Evolutionary conservation across 768 basidiomycete genomes (phyloP).

Genomic region (Boletus barrowsii): DNA sequence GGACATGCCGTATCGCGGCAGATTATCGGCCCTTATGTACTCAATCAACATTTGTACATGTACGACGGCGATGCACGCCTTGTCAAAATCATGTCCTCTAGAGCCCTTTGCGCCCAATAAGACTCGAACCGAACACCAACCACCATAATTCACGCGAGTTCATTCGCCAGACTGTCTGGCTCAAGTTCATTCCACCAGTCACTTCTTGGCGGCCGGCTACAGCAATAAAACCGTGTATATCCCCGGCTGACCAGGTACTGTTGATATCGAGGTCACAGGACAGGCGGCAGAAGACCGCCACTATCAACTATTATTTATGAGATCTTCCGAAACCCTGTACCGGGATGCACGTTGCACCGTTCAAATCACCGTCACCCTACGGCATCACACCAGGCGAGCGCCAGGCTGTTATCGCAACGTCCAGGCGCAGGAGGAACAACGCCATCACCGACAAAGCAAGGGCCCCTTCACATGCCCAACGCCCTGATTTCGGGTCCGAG

Average conservation of each 20-base stretch:
- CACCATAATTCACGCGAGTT: not conserved
- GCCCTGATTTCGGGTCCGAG: conserved; percentile 10
- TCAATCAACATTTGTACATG: conserved; percentile 7
- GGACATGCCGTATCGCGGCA: conserved; percentile 29
- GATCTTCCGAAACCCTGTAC: conserved; percentile 11
- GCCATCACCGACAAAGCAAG: not conserved
- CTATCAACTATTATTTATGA: conserved; percentile 8
- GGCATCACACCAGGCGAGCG: conserved; percentile 5
- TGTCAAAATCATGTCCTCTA: not conserved
- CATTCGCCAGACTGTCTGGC: not conserved
- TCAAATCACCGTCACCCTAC: not conserved
- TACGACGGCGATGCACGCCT: conserved; percentile 9
- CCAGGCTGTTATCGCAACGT: not conserved
- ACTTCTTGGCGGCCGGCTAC: not conserved
- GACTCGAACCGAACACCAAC: not conserved
- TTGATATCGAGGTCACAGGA: conserved; percentile 1
- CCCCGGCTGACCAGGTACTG: not conserved
- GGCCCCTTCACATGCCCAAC: not conserved
- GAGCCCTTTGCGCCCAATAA: not conserved
- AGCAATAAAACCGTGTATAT: not conserved
- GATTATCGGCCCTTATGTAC: conserved; percentile 29
- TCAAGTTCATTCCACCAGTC: not conserved
- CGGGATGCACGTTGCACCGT: conserved; percentile 1
- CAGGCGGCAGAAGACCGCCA: conserved; percentile 3
- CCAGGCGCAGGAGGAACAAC: too few relatives aligned